phyloP scores from a whole-genome alignment of 495 filamentous ascomycete species.

The Astrothelium macrocarpum region DNA sequence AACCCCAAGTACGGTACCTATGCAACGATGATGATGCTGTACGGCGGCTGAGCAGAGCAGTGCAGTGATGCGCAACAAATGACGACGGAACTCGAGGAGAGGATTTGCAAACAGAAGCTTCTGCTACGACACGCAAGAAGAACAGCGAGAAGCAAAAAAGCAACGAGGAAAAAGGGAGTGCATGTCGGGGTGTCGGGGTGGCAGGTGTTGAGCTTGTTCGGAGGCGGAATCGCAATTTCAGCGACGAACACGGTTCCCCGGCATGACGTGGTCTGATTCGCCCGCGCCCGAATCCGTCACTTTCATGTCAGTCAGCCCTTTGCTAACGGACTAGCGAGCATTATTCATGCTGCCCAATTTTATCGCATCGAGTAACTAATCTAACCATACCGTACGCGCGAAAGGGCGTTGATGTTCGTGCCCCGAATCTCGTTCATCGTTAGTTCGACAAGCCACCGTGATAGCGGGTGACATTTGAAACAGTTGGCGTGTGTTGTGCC shows the following conservation, averaged over 20 bases:
- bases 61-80: background rate
- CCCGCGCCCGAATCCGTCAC: background rate
- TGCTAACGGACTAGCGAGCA: background rate
- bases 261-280: background rate
- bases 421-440: no score
- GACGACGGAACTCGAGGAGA: background rate
- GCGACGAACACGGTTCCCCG: background rate
- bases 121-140: background rate
- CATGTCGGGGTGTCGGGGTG: no score
- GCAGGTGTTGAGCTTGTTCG: background rate
- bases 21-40: no score
- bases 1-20: no score
- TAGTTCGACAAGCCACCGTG: no score
- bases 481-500: background rate
- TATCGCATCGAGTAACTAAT: no score
- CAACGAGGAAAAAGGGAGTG: background rate
- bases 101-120: background rate
- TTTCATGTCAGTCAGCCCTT: background rate
- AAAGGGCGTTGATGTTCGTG: no score
- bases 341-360: background rate
- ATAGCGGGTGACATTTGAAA: background rate
- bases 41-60: background rate
- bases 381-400: background rate
- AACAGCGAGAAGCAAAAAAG: background rate
- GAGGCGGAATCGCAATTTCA: background rate